Conservation (phyloP, 2,329 filamentous ascomycete species). For the Calonectria henricotiae region DNA sequence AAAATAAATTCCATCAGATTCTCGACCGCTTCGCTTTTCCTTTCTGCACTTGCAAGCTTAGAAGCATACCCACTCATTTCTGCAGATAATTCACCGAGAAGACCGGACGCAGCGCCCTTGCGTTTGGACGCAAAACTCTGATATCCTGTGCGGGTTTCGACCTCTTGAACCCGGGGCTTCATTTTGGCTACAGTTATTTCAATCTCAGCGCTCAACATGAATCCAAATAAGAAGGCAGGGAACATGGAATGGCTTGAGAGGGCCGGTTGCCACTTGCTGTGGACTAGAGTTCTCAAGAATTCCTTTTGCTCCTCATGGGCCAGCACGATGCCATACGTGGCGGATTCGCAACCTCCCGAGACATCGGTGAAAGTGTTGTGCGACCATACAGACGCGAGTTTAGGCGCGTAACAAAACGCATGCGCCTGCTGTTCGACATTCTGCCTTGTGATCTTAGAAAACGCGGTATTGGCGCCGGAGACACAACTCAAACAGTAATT, state of each 20-base stretch:
- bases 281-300: conserved; percentile 48
- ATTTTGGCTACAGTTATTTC: conserved; percentile 55
- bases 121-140: conserved; percentile 54
- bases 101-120: conserved; percentile 52
- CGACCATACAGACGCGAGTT: conserved; percentile 60
- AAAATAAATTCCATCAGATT: conserved; percentile 56
- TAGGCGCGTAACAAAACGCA: conserved; percentile 59
- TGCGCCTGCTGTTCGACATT: conserved; percentile 47
- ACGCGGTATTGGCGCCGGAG: conserved; percentile 54
- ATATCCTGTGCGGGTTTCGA: conserved; percentile 59
- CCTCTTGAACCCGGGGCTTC: conserved; percentile 54
- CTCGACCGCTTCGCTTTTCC: conserved; percentile 58
- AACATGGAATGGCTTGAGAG: conserved; percentile 57
- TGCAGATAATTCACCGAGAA: conserved; percentile 55
- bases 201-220: conserved; percentile 57
- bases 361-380: conserved; percentile 44
- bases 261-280: conserved; percentile 51
- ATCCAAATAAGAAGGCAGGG: conserved; percentile 55
- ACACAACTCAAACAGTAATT: conserved; percentile 57
- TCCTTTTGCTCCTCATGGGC: conserved; percentile 50
- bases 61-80: conserved; percentile 57
- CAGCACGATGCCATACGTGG: conserved; percentile 57
- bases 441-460: conserved; percentile 39
- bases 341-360: conserved; percentile 27
- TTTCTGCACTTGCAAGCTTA: conserved; percentile 58